These are phyloP conservation scores for Eimeria zaria DNA, from an alignment of 169 alveolate species.

Conservation along the genomic window DNA sequence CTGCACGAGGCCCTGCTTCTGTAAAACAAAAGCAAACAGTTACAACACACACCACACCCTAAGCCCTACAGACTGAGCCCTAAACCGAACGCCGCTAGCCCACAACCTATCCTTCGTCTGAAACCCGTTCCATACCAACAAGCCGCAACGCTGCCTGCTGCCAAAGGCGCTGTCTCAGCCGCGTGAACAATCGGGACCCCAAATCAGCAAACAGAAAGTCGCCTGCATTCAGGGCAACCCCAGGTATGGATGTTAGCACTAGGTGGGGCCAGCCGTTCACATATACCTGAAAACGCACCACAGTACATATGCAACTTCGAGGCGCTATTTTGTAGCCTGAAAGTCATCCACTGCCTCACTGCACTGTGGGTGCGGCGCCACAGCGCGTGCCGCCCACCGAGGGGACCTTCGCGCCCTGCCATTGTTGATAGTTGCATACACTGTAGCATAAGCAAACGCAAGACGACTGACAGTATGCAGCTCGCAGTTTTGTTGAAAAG, in stretches of 20 bases:
- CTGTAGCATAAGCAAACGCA: background rate
- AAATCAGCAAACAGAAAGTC: constrained; percentile 75
- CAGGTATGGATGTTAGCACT: constrained; percentile 79
- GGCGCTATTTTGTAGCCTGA: background rate
- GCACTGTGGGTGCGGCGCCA: background rate
- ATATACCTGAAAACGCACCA: constrained; percentile 64
- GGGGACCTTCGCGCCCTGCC: background rate
- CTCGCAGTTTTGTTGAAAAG: constrained; percentile 81
- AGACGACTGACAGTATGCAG: constrained; percentile 75
- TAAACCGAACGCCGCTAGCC: background rate
- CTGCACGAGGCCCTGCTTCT: constrained; percentile 46
- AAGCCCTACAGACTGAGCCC: background rate
- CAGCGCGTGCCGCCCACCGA: background rate
- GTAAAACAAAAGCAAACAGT: background rate
- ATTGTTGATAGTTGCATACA: background rate
- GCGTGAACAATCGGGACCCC: constrained; percentile 48
- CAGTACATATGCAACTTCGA: background rate
- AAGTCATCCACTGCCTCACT: background rate
- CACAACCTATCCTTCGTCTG: background rate
- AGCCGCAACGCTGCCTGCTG: constrained; percentile 73
- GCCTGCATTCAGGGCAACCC: constrained; percentile 70
- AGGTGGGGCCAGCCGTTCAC: constrained; percentile 83
- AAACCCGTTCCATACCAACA: constrained; percentile 33
- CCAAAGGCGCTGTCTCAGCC: constrained; percentile 45
- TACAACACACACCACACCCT: background rate